These are phyloP conservation scores for Monilinia polystroma DNA, from an alignment of 2,329 filamentous ascomycete genomes.

Conservation along the genomic window DNA sequence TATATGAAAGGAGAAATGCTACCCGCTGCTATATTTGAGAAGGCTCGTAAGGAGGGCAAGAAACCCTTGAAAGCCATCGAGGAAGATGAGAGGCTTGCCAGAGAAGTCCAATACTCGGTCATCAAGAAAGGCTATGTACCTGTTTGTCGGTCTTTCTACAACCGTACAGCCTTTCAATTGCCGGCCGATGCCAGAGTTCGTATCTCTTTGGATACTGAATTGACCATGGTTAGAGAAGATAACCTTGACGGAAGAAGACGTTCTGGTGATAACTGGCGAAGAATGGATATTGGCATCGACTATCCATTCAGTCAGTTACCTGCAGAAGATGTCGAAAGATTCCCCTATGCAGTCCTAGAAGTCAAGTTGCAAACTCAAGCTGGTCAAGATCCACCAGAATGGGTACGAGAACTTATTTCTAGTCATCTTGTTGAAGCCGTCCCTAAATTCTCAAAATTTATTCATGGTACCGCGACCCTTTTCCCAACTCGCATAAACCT, in stretches of 20 bases:
- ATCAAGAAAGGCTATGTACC: conserved; percentile 83
- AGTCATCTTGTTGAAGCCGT: conserved; percentile 98
- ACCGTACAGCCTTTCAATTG: conserved; percentile 95
- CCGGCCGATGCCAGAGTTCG: conserved; percentile 94
- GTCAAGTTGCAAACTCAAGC: conserved; percentile 97
- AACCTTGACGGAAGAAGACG: conserved; percentile 79
- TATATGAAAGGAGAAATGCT: conserved; percentile 83
- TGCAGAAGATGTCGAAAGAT: conserved; percentile 79
- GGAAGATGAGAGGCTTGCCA: conserved; percentile 83
- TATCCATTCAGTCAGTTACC: conserved; percentile 90
- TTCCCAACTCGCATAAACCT: conserved; percentile 87
- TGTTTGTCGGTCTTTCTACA: conserved; percentile 94
- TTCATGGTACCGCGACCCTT: conserved; percentile 85
- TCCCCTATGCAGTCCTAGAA: conserved; percentile 94
- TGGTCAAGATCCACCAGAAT: conserved; percentile 91
- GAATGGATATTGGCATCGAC: conserved; percentile 97
- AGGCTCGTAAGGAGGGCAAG: conserved; percentile 92
- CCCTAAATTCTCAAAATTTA: conserved; percentile 99
- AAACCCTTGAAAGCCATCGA: conserved; percentile 90
- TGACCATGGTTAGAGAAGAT: conserved; percentile 93
- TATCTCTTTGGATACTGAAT: conserved; percentile 93
- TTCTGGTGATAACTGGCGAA: conserved; percentile 86
- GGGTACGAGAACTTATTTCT: conserved; percentile 89
- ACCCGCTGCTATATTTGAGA: conserved; percentile 89
- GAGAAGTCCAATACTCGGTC: conserved; percentile 90